Evolutionary conservation across 2,329 filamentous ascomycete genomes (phyloP), one percentile per base, ranked within the genome.

Genomic region (Aspergillus chevalieri): DNA sequence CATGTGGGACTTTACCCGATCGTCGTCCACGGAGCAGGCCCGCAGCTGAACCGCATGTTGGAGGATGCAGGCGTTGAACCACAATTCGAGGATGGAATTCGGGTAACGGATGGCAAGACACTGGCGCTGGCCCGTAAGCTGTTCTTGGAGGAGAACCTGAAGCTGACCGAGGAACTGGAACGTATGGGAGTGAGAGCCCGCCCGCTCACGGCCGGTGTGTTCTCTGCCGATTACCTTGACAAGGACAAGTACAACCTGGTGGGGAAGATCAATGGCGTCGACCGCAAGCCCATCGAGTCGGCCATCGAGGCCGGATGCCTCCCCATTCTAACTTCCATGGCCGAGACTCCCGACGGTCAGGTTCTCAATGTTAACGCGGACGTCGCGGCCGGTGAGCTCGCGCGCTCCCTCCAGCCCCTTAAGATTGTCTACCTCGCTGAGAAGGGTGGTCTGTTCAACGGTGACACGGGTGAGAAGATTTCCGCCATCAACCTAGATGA

Each of bases 341-440:
- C 92, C 8, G 92, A 97, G 77, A 91, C 87, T 19, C 79, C 84
- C 43, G 90, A 95, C 56, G 93, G 93, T 7, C 89, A 92, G 69
- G 84, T 97, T 46, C 79, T 98, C 56, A 98, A 98, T 65, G 93
- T 98, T 68, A 98, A 98, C 65, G 93, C 93, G 33, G 93, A 98
- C 70, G 92, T 96, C 53, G 92, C 92, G 33, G 93, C 93, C 26
- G 91, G 91, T 57, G 92, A 96, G 74, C 78, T 98, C 53, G 92
- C 93, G 21, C 85, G 89, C 52, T 83, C 87, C 49, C 77, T 98
- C 47, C 85, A 97, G 72, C 93, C 93, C 22, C 76, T 97, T 63
- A 98, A 98, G 82, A 92, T 97, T 53, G 91, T 98, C 52, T 98
- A 96, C 69, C 79, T 97, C n/a, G 94, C 90, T 4, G 93, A 98